These are phyloP conservation scores for Gracilaria domingensis DNA, from an alignment of 23 red algal species.

Conservation along the genomic window DNA sequence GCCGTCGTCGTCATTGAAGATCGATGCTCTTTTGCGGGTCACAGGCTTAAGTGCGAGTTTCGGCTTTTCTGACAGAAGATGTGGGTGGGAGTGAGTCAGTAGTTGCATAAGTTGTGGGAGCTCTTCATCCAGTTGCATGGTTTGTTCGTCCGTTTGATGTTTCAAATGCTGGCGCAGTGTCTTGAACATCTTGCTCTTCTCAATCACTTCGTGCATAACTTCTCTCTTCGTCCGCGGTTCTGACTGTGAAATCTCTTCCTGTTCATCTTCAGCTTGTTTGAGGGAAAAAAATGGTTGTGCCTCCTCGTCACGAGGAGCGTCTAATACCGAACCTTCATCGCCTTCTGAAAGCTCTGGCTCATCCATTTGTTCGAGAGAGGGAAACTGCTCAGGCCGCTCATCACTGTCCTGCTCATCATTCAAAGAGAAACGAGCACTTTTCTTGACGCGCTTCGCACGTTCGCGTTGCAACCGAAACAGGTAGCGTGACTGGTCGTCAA, in stretches of 20 bases:
- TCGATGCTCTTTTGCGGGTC: neutral
- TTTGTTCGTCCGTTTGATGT: constrained; percentile 51
- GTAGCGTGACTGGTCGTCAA: constrained; percentile 61
- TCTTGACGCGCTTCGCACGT: constrained; percentile 34
- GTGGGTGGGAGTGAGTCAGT: neutral
- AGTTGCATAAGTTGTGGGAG: constrained; percentile 57
- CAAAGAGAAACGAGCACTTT: constrained; percentile 22
- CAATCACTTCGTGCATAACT: constrained; percentile 75
- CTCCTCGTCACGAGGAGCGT: neutral
- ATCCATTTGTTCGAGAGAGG: constrained; percentile 8
- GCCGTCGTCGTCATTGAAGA: constrained; percentile 32
- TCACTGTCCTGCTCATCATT: constrained; percentile 27
- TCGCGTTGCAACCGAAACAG: constrained; percentile 63
- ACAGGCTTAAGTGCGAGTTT: neutral
- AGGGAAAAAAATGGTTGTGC: constrained; percentile 11
- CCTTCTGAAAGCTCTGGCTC: constrained; percentile 4
- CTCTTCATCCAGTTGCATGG: constrained; percentile 48
- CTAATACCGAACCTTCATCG: neutral
- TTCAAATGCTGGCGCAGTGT: constrained; percentile 67
- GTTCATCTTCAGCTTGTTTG: constrained; percentile 6
- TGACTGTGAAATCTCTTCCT: neutral
- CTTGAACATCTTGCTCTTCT: constrained; percentile 81
- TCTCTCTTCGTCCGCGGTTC: constrained; percentile 47
- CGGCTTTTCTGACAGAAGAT: neutral
- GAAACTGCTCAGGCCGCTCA: neutral